A percentile compares a stretch with the other conserved stretches of the same genome.
Evolutionary conservation across 768 basidiomycete species (phyloP).

Genomic region (Jaapia argillacea): DNA sequence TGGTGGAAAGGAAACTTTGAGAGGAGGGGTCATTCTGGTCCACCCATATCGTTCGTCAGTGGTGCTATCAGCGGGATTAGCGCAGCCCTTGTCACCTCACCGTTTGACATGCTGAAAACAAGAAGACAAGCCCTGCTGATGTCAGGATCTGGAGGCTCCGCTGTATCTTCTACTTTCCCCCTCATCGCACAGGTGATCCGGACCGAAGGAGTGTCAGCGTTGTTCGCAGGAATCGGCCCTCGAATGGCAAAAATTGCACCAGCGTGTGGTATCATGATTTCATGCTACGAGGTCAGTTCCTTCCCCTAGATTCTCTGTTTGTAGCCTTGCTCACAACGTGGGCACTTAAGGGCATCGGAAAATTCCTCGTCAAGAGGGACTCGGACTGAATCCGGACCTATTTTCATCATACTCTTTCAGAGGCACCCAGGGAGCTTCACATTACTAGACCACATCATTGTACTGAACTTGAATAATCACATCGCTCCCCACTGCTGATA

Average conservation of each 20-base stretch:
- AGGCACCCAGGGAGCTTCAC: no score
- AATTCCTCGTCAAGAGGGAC: slow-evolving; percentile 35
- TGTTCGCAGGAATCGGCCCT: slow-evolving; percentile 81
- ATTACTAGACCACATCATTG: no score
- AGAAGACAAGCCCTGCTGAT: slow-evolving; percentile 79
- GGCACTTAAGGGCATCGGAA: slow-evolving; percentile 60
- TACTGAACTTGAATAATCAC: no score
- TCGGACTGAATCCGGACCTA: no score
- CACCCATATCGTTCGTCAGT: slow-evolving; percentile 73
- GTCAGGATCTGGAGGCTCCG: slow-evolving; percentile 30
- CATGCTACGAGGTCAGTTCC: slow-evolving; percentile 75
- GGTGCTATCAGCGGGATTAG: slow-evolving; percentile 83
- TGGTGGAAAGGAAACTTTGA: slow-evolving; percentile 58
- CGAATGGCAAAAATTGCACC: slow-evolving; percentile 94
- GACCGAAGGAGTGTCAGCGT: slow-evolving; percentile 67
- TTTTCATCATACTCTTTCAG: no score
- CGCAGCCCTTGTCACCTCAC: slow-evolving; percentile 84
- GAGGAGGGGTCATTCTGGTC: slow-evolving; percentile 42
- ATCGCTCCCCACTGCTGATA: no score
- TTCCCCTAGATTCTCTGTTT: no score
- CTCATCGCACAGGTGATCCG: slow-evolving; percentile 60
- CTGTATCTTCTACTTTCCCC: slow-evolving; percentile 42
- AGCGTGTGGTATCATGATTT: slow-evolving; percentile 98
- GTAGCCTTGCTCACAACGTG: no score
- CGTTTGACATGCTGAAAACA: slow-evolving; percentile 96